Evolutionary conservation across 371 early-diverging fungal genomes (phyloP), one percentile per base, ranked within the genome.

Genomic region (Polyrhizophydium stewartii): DNA sequence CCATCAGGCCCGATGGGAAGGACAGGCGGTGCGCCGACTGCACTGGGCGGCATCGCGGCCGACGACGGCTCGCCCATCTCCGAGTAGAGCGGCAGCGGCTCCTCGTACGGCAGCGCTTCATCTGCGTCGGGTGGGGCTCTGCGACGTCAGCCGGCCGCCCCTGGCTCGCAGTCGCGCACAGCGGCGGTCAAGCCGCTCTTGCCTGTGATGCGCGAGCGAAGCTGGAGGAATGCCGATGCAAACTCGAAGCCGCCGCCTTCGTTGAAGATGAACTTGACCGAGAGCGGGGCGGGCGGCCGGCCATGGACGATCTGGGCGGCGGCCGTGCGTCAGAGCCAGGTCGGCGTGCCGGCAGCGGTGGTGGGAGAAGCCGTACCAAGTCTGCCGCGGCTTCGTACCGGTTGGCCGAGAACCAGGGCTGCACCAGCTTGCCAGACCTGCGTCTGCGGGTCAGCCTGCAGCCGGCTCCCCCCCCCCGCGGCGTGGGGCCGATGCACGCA

Each of bases 201-300:
- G n/a, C 62, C 68, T 21, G 67, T 49, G n/a, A 68, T 24, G 25
- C 75, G 61, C 33, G 64, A 58, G 21, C 63, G 27, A 13, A 75
- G 59, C 62, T 67, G 67, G 53, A 50, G 51, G 30, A 63, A 69
- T 37, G 66, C 59, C 24, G 56, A 45, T 33, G 62, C 53, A 55
- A 75, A 75, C 60, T 75, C 75, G 45, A 75, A 75, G 5, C 70
- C 75, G 30, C 75, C 75, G 21, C 74, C 75, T 16, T 67, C 61
- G 55, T 69, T 69, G 59, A 75, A 75, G 17, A 61, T 61, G 33
- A 69, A 63, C 57, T 65, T 66, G 17, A 68, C 55, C 12, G 25
- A 6, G 17, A 35, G n/a, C n/a, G n/a, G n/a, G n/a, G n/a, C n/a
- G n/a, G n/a, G n/a, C n/a, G n/a, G n/a, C n/a, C n/a, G n/a, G n/a